Percentiles rank a stretch among this genome's conserved stretches.
These are phyloP conservation scores for Cinnamomum chago DNA, from an alignment of 164 flowering plant genomes.

Conservation along the genomic window DNA sequence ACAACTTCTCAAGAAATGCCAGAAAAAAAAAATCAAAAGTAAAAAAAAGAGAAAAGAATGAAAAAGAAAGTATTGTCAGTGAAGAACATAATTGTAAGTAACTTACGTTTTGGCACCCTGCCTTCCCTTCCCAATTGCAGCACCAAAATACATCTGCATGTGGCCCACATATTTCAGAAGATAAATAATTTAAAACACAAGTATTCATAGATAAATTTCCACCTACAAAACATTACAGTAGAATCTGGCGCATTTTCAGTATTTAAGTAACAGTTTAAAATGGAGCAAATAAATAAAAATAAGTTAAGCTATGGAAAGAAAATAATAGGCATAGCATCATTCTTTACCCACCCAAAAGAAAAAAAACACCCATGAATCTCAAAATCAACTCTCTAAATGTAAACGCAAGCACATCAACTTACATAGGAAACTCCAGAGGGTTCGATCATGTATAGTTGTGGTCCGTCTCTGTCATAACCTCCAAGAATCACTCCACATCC, in stretches of 20 bases:
- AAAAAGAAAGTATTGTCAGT: background rate
- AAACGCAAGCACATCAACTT: slow-evolving; percentile 27
- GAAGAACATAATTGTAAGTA: background rate
- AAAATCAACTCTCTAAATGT: background rate
- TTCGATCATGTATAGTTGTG: slow-evolving; percentile 87
- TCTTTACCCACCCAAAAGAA: too few species aligned
- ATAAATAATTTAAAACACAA: background rate
- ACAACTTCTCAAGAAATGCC: background rate
- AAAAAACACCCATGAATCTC: too few species aligned
- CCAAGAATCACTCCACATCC: slow-evolving; percentile 97
- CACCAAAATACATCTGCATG: slow-evolving; percentile 78
- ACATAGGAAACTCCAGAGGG: slow-evolving; percentile 97
- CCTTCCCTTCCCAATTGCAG: slow-evolving; percentile 93
- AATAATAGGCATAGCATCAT: too few species aligned
- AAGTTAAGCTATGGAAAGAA: background rate
- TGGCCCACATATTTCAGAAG: slow-evolving; percentile 2
- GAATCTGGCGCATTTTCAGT: background rate
- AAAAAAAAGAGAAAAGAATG: background rate
- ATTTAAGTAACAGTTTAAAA: too few species aligned
- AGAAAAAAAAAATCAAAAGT: too few species aligned
- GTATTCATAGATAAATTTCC: background rate
- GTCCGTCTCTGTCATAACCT: slow-evolving; percentile 97
- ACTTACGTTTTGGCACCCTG: slow-evolving; percentile 97
- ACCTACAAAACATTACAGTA: background rate
- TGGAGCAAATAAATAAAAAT: background rate